Evolutionary conservation across 768 basidiomycete species (phyloP), one percentile per base, ranked within the genome.

Genomic region (Mycena metata): DNA sequence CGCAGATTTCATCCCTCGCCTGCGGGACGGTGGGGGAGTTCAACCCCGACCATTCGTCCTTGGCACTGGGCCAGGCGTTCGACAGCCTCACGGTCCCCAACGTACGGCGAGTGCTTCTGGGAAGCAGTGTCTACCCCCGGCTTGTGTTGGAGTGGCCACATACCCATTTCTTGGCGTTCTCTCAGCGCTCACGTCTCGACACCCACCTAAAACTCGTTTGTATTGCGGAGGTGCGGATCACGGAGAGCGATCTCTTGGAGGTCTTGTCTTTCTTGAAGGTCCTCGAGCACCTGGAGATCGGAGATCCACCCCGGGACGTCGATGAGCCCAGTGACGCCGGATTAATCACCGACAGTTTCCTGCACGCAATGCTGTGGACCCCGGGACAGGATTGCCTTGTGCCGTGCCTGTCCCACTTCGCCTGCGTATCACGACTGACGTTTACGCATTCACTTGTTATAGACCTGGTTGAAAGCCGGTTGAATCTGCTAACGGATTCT

Each of bases 291-390:
- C 30, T 60, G 13, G 58, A 60, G 30, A 26, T 60, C 43, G 58
- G 45, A 36, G 58, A 60, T 17, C 41, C 24, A 11, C 41, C 41
- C 10, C 23, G n/a, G 17, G 16, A 7, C 41, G 43, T n/a, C 19
- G 33, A 12, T 6, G 39, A 41, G 30, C 21, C 5, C 24, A 50
- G 15, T 17, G 16, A 42, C 45, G 12, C 30, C 58, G 58, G 33
- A 12, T 49, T 62, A 35, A 33, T 62, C 46, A 41, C 47, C 49
- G 50, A 62, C 60, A 42, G 19, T 42, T 62, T 62, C 50, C 50
- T 62, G 23, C 49, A 39, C 36, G 49, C 60, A 9, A 39, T 62
- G 49, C 21, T 39, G 11, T 19, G 17, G 36, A 21, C 0, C 39
- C 60, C 35, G 39, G 36, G 3, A 4, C 23, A 36, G 36, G 7